Percentiles rank a stretch among this genome's conserved stretches.
These are phyloP conservation scores for Salix caprea DNA, from an alignment of 345 rosid species.

Conservation along the genomic window DNA sequence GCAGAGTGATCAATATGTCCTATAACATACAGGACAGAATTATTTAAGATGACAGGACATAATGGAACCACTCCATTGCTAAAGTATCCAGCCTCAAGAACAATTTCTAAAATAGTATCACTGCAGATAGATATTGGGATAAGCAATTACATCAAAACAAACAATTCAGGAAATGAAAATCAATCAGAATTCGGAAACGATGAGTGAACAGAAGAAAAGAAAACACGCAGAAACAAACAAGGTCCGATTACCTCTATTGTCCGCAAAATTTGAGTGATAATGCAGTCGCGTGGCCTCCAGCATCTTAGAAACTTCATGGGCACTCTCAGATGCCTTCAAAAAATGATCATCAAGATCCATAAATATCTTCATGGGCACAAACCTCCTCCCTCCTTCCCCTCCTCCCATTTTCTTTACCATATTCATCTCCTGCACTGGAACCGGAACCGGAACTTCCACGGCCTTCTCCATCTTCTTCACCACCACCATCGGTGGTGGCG, in stretches of 20 bases:
- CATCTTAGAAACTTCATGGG: slow-evolving; percentile 90
- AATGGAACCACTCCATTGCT: neutral
- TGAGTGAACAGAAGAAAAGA: neutral
- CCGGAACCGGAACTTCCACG: slow-evolving; percentile 18
- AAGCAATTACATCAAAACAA: neutral
- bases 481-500: neutral
- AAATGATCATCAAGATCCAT: slow-evolving; percentile 77
- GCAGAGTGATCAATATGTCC: slow-evolving; percentile 94
- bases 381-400: slow-evolving; percentile 25
- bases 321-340: slow-evolving; percentile 84
- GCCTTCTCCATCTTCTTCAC: slow-evolving; percentile 17
- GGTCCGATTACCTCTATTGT: slow-evolving; percentile 61
- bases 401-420: slow-evolving; percentile 36
- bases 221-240: neutral
- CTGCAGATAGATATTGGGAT: neutral
- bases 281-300: slow-evolving; percentile 89
- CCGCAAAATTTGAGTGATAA: slow-evolving; percentile 99
- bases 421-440: slow-evolving; percentile 20
- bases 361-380: slow-evolving; percentile 45
- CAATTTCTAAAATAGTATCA: neutral
- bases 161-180: neutral
- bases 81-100: neutral
- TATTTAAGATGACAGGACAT: neutral
- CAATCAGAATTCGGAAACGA: neutral
- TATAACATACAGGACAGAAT: slow-evolving; percentile 21